Percentiles rank a stretch among this genome's conserved stretches.
phyloP scores from a whole-genome alignment of 2,329 filamentous ascomycete species.

The Scedosporium minutisporum region DNA sequence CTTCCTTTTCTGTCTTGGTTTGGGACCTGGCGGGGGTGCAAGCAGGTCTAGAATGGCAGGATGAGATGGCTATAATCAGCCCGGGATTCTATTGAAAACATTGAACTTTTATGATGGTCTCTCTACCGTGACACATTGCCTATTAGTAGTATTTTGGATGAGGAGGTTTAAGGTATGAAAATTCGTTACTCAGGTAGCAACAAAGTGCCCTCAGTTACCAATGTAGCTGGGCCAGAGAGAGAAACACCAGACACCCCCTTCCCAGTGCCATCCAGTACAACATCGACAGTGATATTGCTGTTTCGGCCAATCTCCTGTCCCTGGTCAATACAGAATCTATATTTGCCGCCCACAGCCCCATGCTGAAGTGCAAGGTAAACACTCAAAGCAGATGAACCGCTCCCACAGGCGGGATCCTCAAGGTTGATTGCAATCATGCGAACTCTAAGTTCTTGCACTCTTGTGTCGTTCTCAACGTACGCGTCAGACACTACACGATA shows the following conservation, averaged over 20 bases:
- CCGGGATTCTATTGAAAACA: too few species aligned
- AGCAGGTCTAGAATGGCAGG: too few species aligned
- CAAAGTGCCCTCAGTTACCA: background rate
- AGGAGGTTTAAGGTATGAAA: too few species aligned
- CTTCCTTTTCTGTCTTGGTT: too few species aligned
- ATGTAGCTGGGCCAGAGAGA: background rate
- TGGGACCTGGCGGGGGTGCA: too few species aligned
- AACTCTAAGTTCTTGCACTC: background rate
- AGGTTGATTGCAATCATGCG: background rate
- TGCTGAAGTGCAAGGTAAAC: background rate
- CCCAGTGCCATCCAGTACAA: background rate
- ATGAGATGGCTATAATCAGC: too few species aligned
- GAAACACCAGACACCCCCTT: background rate
- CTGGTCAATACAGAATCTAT: background rate
- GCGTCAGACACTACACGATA: background rate
- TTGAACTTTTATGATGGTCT: too few species aligned
- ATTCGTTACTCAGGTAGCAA: background rate
- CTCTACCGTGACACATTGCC: too few species aligned
- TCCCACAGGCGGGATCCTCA: background rate
- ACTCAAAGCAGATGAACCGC: background rate
- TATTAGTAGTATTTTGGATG: too few species aligned
- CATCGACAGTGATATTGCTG: background rate
- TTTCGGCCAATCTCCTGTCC: background rate
- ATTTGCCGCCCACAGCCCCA: background rate
- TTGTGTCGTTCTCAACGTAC: background rate